These are phyloP conservation scores for Boletus speciosus DNA, from an alignment of 768 basidiomycete genomes.

Conservation along the genomic window DNA sequence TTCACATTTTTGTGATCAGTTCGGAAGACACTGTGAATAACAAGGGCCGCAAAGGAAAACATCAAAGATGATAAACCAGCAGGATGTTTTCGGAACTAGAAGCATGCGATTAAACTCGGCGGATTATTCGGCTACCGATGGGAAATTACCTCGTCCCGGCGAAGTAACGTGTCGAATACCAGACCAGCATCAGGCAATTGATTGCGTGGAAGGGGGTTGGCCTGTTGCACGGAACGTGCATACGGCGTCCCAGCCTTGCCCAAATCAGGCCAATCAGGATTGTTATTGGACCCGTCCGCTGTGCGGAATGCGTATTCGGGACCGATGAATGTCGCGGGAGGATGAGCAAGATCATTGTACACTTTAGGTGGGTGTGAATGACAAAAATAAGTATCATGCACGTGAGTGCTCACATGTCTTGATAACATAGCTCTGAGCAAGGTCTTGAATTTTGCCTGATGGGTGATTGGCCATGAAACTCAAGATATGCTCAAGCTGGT, in stretches of 20 bases:
- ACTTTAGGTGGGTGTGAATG: slow-evolving; percentile 38
- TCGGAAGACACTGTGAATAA: slow-evolving; percentile 86
- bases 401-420: slow-evolving; percentile 49
- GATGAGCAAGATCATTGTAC: slow-evolving; percentile 80
- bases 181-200: slow-evolving; percentile 77
- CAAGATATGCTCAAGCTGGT: slow-evolving; percentile 69
- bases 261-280: slow-evolving; percentile 61
- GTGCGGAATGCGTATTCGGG: slow-evolving; percentile 61
- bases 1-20: slow-evolving; percentile 62
- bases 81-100: slow-evolving; percentile 71
- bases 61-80: slow-evolving; percentile 75
- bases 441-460: slow-evolving; percentile 41
- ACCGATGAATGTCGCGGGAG: slow-evolving; percentile 66
- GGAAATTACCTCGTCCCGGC: slow-evolving; percentile 56
- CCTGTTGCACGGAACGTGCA: slow-evolving; percentile 77
- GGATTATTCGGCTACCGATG: background rate
- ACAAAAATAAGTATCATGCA: background rate
- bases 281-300: slow-evolving; percentile 79
- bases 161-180: slow-evolving; percentile 76
- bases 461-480: slow-evolving; percentile 59
- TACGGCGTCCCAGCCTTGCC: slow-evolving; percentile 80
- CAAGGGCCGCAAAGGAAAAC: slow-evolving; percentile 80
- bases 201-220: slow-evolving; percentile 58
- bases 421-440: slow-evolving; percentile 38
- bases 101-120: background rate